Conservation (phyloP, 129 eudicot genomes). For the Flaveria linearis region DNA sequence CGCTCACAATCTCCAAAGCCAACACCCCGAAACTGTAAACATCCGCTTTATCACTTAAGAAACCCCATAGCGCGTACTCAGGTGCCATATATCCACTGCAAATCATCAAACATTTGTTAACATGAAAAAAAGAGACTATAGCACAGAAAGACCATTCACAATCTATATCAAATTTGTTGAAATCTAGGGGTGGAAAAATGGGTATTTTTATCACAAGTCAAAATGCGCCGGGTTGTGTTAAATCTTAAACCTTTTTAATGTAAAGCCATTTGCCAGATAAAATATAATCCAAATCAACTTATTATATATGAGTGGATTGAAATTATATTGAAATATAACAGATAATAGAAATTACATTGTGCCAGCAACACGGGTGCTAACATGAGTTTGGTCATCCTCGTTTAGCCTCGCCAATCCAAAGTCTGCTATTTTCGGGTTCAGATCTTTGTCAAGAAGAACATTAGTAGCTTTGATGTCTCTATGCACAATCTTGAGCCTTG, state of each 20-base stretch:
- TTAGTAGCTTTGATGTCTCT: constrained; percentile 82
- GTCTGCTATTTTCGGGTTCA: constrained; percentile 71
- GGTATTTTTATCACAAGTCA: background rate
- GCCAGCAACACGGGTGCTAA: constrained; percentile 75
- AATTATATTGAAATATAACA: background rate
- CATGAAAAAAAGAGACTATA: constrained; percentile 2
- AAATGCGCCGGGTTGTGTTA: background rate
- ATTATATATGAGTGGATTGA: background rate
- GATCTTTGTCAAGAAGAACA: constrained; percentile 63
- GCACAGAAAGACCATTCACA: background rate
- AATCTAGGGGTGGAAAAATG: background rate
- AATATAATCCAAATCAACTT: constrained; percentile 8
- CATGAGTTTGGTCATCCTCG: constrained; percentile 61
- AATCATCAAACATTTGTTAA: constrained; percentile 3
- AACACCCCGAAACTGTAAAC: constrained; percentile 77
- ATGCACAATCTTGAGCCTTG: constrained; percentile 73
- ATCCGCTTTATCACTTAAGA: constrained; percentile 67
- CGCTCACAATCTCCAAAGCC: constrained; percentile 72
- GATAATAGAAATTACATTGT: constrained; percentile 56
- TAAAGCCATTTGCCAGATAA: background rate
- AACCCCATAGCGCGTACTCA: constrained; percentile 77
- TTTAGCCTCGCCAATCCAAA: constrained; percentile 74
- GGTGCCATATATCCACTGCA: constrained; percentile 92
- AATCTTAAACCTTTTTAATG: background rate
- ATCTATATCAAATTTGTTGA: background rate